Percentiles rank a stretch among this genome's conserved stretches.
phyloP scores from a whole-genome alignment of 2,329 filamentous ascomycete genomes.

The Verticillium dahliae region DNA sequence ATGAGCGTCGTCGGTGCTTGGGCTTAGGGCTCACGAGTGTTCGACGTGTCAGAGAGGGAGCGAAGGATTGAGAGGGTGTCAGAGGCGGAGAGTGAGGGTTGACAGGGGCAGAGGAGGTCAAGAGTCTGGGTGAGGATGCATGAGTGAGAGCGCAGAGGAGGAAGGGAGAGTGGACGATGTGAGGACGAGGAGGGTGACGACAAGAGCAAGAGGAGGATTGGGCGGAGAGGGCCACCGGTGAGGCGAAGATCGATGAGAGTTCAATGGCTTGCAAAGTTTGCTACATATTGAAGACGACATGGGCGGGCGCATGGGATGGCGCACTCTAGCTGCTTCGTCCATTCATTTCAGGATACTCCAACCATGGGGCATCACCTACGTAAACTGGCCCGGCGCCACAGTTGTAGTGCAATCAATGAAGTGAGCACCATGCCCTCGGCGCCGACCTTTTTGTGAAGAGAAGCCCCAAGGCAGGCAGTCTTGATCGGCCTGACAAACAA shows the following conservation, averaged over 20 bases:
- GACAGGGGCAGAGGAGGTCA: too few species aligned
- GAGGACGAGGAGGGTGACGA: too few species aligned
- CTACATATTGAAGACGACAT: too few species aligned
- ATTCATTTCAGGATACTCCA: background rate
- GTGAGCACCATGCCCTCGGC: background rate
- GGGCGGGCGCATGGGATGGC: too few species aligned
- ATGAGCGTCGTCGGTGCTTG: slow-evolving; percentile 61
- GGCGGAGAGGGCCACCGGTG: background rate
- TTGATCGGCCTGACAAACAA: too few species aligned
- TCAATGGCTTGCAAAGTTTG: too few species aligned
- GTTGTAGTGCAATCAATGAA: background rate
- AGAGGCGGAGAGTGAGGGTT: too few species aligned
- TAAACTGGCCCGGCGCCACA: background rate
- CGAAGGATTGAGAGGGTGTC: background rate
- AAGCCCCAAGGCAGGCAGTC: too few species aligned
- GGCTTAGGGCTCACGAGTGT: slow-evolving; percentile 32
- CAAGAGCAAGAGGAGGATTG: background rate
- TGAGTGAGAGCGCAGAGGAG: too few species aligned
- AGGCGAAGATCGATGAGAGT: background rate
- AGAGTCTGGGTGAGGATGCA: too few species aligned
- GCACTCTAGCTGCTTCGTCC: background rate
- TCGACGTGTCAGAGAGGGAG: background rate
- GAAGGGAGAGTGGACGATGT: too few species aligned
- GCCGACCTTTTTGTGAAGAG: too few species aligned
- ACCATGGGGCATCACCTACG: background rate